Evolutionary conservation across 495 filamentous ascomycete genomes (phyloP), one percentile per base, ranked within the genome.

Genomic region (Sporormia fimetaria): DNA sequence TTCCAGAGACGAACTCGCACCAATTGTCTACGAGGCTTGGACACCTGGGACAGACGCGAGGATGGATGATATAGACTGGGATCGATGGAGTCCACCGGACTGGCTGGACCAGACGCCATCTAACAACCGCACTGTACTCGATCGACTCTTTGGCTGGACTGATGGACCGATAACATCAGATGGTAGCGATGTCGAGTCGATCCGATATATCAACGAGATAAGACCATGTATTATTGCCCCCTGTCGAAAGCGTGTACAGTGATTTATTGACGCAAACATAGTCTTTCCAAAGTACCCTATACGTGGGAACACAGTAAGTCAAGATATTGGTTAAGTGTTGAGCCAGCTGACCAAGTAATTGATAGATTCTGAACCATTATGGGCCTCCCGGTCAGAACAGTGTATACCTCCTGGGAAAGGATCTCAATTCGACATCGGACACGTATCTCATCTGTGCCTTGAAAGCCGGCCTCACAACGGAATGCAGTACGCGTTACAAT

Each of bases 21-120:
- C 30, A 33, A 33, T 33, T 6, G 30, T 33, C 6, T 33, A 33
- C 14, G 30, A 33, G 30, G 17, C 30, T 6, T 33, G 30, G 30
- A 9, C 30, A 33, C 6, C n/a, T 6, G 12, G 10, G 30, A 33
- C 6, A 6, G 17, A n/a, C n/a, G n/a, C n/a, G n/a, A n/a, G n/a
- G n/a, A n/a, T n/a, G n/a, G n/a, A n/a, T n/a, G n/a, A n/a, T n/a
- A n/a, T n/a, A n/a, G n/a, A n/a, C n/a, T n/a, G n/a, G n/a, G n/a
- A n/a, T n/a, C n/a, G n/a, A n/a, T n/a, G n/a, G n/a, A n/a, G n/a
- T n/a, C n/a, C n/a, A n/a, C n/a, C n/a, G n/a, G n/a, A n/a, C n/a
- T n/a, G n/a, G n/a, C n/a, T n/a, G n/a, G n/a, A n/a, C n/a, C n/a
- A n/a, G n/a, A n/a, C n/a, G n/a, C n/a, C n/a, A n/a, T n/a, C n/a